phyloP scores from a whole-genome alignment of 805 yeast species.

The Zygosaccharomyces gambellarensis region DNA sequence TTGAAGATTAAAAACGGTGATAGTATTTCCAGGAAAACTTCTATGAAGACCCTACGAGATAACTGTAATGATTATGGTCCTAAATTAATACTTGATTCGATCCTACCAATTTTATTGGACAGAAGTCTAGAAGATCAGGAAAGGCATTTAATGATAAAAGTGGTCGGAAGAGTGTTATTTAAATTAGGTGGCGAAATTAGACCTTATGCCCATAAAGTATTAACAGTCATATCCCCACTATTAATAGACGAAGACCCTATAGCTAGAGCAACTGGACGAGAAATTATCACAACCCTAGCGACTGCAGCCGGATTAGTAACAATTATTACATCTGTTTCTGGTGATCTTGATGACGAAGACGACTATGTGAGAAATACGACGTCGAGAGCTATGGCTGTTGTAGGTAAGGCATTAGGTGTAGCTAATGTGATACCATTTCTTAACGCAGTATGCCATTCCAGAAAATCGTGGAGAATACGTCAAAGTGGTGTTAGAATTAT shows the following conservation, averaged over 20 bases:
- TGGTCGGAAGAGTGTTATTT: constrained; percentile 62
- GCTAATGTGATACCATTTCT: constrained; percentile 71
- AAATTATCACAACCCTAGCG: constrained; percentile 66
- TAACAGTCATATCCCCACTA: constrained; percentile 73
- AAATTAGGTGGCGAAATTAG: constrained; percentile 59
- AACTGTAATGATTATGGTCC: constrained; percentile 66
- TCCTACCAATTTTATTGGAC: constrained; percentile 75
- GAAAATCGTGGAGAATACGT: constrained; percentile 74
- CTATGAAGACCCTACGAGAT: constrained; percentile 63
- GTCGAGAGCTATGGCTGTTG: constrained; percentile 77
- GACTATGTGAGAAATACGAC: constrained; percentile 75
- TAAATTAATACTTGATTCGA: constrained; percentile 55
- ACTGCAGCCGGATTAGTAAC: constrained; percentile 78
- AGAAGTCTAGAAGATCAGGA: constrained; percentile 73
- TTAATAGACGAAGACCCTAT: constrained; percentile 72
- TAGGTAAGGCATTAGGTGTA: constrained; percentile 74
- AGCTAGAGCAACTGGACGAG: constrained; percentile 75
- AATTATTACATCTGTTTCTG: constrained; percentile 72
- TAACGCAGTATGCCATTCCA: constrained; percentile 70
- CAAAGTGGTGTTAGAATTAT: constrained; percentile 76
- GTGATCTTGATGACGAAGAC: constrained; percentile 77
- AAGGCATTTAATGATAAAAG: constrained; percentile 73
- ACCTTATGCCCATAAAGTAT: constrained; percentile 68
- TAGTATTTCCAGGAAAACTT: constrained; percentile 59
- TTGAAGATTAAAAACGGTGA: constrained; percentile 75